Conservation (phyloP, 805 yeast genomes). For the Pichia exigua region DNA sequence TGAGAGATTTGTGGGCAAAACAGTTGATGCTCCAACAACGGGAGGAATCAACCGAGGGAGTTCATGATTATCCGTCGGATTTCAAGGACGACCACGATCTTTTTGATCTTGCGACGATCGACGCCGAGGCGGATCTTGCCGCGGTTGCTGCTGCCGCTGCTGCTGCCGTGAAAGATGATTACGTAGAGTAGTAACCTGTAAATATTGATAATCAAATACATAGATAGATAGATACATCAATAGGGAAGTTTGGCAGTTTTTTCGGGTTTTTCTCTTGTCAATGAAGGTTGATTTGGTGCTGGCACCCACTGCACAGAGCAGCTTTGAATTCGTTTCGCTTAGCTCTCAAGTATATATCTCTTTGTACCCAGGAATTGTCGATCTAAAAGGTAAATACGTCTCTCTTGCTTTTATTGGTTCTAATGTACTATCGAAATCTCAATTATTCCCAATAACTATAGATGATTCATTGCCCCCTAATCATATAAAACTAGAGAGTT, state of each 20-base stretch:
- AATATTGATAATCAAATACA: too few species aligned
- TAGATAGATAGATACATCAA: too few species aligned
- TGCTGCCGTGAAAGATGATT: conserved; percentile 13
- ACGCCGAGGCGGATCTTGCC: conserved; percentile 21
- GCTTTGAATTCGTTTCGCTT: conserved; percentile 17
- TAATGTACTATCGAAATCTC: conserved; percentile 18
- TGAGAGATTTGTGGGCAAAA: conserved; percentile 34
- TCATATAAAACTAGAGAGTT: conserved; percentile 34
- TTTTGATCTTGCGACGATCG: conserved; percentile 9
- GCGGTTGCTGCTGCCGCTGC: conserved; percentile 30
- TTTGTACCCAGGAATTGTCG: conserved; percentile 8
- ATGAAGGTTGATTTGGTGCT: conserved; percentile 13
- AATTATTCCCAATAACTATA: conserved; percentile 30
- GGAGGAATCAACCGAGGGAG: not conserved
- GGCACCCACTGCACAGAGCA: conserved; percentile 13
- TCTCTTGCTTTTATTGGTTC: conserved; percentile 22
- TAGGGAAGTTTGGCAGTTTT: too few species aligned
- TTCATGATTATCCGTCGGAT: not conserved
- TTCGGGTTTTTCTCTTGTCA: not conserved
- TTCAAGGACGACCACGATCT: conserved; percentile 9
- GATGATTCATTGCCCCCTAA: conserved; percentile 17
- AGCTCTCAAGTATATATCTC: conserved; percentile 10
- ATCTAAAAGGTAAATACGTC: conserved; percentile 10
- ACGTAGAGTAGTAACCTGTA: conserved; percentile 2
- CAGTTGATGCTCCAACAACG: conserved; percentile 11